A percentile compares a stretch with the other conserved stretches of the same genome.
phyloP scores from a whole-genome alignment of 2,329 filamentous ascomycete genomes.

The Rachicladosporium sp. region DNA sequence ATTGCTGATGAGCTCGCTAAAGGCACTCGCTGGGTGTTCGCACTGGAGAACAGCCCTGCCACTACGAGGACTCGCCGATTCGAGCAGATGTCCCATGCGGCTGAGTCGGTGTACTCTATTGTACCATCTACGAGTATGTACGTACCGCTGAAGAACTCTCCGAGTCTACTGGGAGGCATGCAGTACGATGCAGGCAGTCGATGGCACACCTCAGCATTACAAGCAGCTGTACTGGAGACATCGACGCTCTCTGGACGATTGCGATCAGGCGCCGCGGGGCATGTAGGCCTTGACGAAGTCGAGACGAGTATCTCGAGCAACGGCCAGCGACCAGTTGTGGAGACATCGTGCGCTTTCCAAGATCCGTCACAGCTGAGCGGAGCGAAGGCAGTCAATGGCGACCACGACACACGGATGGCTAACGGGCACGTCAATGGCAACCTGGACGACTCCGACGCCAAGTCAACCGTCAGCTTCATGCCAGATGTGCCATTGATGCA shows the following conservation, averaged over 20 bases:
- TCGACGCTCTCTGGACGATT: conserved; percentile 66
- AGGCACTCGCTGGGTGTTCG: conserved; percentile 76
- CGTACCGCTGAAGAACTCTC: conserved; percentile 58
- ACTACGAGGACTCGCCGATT: conserved; percentile 46
- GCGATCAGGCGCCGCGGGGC: conserved; percentile 30
- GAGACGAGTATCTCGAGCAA: conserved; percentile 58
- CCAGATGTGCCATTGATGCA: conserved; percentile 10
- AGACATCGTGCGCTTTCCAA: conserved; percentile 55
- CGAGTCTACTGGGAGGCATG: conserved; percentile 47
- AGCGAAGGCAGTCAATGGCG: conserved; percentile 14
- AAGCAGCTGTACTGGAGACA: conserved; percentile 66
- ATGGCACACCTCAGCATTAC: conserved; percentile 72
- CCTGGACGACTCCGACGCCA: conserved; percentile 2
- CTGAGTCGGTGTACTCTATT: conserved; percentile 57
- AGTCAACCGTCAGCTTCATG: conserved; percentile 19
- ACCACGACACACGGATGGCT: conserved; percentile 20
- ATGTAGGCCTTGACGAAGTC: conserved; percentile 48
- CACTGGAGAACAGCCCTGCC: conserved; percentile 49
- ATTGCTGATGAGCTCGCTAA: conserved; percentile 88
- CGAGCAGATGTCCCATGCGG: conserved; percentile 58
- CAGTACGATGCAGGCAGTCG: conserved; percentile 49
- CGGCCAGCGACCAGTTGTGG: conserved; percentile 68
- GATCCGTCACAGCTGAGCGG: conserved; percentile 22
- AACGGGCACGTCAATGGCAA: conserved; percentile 19
- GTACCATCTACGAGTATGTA: conserved; percentile 63